These are phyloP conservation scores for Paxillus ammoniavirescens DNA, from an alignment of 768 basidiomycete genomes.

Conservation along the genomic window DNA sequence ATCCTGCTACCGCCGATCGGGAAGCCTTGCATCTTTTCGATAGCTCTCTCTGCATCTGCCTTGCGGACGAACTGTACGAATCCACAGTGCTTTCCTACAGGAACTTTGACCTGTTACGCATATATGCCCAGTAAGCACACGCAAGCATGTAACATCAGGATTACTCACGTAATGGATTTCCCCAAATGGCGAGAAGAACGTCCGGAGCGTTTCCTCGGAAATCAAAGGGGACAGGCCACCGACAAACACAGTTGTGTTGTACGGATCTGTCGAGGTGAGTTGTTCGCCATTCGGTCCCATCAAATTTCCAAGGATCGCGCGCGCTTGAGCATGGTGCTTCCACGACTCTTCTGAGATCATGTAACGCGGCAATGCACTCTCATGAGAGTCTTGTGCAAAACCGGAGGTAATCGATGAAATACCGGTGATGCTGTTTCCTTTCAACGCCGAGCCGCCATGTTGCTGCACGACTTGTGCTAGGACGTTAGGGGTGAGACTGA, in stretches of 20 bases:
- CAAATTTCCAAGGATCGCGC: slow-evolving; percentile 77
- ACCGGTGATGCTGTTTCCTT: slow-evolving; percentile 22
- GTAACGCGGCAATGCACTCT: slow-evolving; percentile 48
- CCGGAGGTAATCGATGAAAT: slow-evolving; percentile 29
- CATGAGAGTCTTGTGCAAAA: slow-evolving; percentile 45
- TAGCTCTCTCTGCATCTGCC: slow-evolving; percentile 87
- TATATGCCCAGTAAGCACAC: slow-evolving; percentile 5
- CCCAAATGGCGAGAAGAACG: slow-evolving; percentile 90
- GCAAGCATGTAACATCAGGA: neutral
- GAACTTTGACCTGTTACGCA: slow-evolving; percentile 80
- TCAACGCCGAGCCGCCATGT: slow-evolving; percentile 39
- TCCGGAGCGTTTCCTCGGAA: slow-evolving; percentile 86
- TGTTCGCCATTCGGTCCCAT: slow-evolving; percentile 87
- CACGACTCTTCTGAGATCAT: slow-evolving; percentile 71
- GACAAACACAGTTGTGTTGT: slow-evolving; percentile 95
- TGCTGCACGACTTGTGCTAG: slow-evolving; percentile 50
- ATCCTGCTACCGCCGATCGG: slow-evolving; percentile 91
- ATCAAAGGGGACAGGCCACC: slow-evolving; percentile 88
- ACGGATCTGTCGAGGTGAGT: slow-evolving; percentile 87
- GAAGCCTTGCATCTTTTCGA: slow-evolving; percentile 97
- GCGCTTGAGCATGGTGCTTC: slow-evolving; percentile 83
- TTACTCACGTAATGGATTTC: slow-evolving; percentile 84
- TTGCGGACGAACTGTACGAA: slow-evolving; percentile 95
- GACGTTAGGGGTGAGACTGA: slow-evolving; percentile 44
- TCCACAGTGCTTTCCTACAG: slow-evolving; percentile 91